Percentiles rank a stretch among this genome's conserved stretches.
Conservation (phyloP, 2,329 filamentous ascomycete genomes). For the Colletotrichum abscissum region DNA sequence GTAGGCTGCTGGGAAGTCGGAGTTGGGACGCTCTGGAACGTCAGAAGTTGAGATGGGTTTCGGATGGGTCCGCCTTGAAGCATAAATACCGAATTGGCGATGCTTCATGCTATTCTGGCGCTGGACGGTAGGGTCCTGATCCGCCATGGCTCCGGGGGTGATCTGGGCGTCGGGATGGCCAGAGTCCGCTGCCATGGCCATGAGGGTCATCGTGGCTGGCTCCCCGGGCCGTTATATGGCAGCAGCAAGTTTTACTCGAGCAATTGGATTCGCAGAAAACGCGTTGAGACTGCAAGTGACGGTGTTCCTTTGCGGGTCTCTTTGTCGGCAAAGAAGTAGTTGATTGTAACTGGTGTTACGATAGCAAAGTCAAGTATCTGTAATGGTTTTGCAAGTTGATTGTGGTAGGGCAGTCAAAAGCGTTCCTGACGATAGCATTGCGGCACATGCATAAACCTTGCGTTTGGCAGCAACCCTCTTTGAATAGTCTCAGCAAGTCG, state of each 20-base stretch:
- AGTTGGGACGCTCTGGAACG: slow-evolving; percentile 32
- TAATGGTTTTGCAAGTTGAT: slow-evolving; percentile 21
- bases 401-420: slow-evolving; percentile 25
- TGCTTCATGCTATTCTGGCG: slow-evolving; percentile 33
- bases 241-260: slow-evolving; percentile 17
- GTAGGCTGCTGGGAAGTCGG: slow-evolving; percentile 36
- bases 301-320: neutral
- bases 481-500: slow-evolving; percentile 19
- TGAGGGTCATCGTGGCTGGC: slow-evolving; percentile 34
- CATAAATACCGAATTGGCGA: slow-evolving; percentile 37
- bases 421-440: slow-evolving; percentile 34
- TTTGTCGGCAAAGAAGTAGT: slow-evolving; percentile 36
- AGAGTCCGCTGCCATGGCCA: slow-evolving; percentile 38
- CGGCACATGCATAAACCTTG: slow-evolving; percentile 36
- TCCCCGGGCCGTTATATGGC: slow-evolving; percentile 33
- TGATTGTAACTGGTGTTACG: slow-evolving; percentile 35
- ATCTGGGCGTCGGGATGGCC: slow-evolving; percentile 23
- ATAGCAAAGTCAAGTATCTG: slow-evolving; percentile 34
- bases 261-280: neutral
- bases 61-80: slow-evolving; percentile 33
- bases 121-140: slow-evolving; percentile 30
- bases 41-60: slow-evolving; percentile 35
- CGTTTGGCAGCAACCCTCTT: slow-evolving; percentile 28
- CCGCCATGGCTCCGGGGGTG: slow-evolving; percentile 14
- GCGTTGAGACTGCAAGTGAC: neutral